Conservation (phyloP, 108 stramenopile species). For the Cyclostephanos invisitatus region DNA sequence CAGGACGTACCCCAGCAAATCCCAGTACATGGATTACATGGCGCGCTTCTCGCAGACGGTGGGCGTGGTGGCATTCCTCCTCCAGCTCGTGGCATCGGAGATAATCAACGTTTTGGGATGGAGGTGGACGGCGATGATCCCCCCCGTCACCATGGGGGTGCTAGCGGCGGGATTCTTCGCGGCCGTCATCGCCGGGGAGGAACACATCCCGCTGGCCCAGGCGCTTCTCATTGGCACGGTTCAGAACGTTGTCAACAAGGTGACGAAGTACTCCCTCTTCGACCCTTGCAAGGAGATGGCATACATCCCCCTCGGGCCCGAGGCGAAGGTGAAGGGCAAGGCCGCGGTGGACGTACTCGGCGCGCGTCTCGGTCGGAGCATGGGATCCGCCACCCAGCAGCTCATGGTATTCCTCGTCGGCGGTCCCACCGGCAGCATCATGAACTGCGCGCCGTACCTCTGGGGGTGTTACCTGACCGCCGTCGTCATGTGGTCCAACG, state of each 20-base stretch:
- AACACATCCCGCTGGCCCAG: conserved; percentile 38
- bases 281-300: conserved; percentile 59
- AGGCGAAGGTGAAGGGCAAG: conserved; percentile 53
- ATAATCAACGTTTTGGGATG: conserved; percentile 50
- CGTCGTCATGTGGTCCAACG: conserved; percentile 46
- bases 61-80: conserved; percentile 41
- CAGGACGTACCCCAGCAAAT: conserved; percentile 42
- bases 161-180: conserved; percentile 25
- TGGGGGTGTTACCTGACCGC: conserved; percentile 39
- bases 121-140: conserved; percentile 51
- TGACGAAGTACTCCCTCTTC: conserved; percentile 52
- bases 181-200: conserved; percentile 11
- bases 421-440: conserved; percentile 41
- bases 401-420: conserved; percentile 42
- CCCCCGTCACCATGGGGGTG: conserved; percentile 46
- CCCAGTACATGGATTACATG: conserved; percentile 52
- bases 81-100: conserved; percentile 49
- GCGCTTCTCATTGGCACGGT: conserved; percentile 52
- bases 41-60: conserved; percentile 53
- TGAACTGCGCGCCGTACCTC: conserved; percentile 48
- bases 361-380: conserved; percentile 53
- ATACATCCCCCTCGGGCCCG: conserved; percentile 50
- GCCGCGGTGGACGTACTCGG: conserved; percentile 50
- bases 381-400: conserved; percentile 49
- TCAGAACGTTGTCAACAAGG: conserved; percentile 53